Percentiles rank a stretch among this genome's conserved stretches.
These are phyloP conservation scores for Cryptosporidium muris DNA, from an alignment of 169 alveolate genomes.

Conservation along the genomic window DNA sequence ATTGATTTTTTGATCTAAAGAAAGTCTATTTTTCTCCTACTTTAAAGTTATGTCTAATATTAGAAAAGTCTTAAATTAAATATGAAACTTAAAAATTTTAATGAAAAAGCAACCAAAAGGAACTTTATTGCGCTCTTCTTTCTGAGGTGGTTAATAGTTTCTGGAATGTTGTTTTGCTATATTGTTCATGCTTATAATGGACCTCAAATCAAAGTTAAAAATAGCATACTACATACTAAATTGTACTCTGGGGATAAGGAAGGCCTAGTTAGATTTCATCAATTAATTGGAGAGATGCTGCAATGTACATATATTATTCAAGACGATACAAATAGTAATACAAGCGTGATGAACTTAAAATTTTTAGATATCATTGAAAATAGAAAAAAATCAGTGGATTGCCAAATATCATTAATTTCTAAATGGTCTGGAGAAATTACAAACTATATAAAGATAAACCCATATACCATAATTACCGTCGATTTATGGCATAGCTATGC, in stretches of 20 bases:
- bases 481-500: no score
- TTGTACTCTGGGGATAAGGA: conserved; percentile 27
- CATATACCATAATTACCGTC: background rate
- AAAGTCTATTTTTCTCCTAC: background rate
- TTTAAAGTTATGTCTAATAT: conserved; percentile 8
- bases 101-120: background rate
- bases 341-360: conserved; percentile 26
- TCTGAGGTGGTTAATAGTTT: background rate
- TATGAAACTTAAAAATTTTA: conserved; percentile 8
- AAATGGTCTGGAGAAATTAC: conserved; percentile 32
- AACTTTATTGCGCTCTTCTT: background rate
- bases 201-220: conserved; percentile 8
- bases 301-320: conserved; percentile 53
- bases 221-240: background rate
- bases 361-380: conserved; percentile 6
- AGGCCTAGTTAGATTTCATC: conserved; percentile 42
- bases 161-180: background rate
- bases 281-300: conserved; percentile 47
- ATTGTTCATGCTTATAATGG: background rate
- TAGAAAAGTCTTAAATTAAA: conserved; percentile 12
- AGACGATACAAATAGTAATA: background rate
- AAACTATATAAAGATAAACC: conserved; percentile 15
- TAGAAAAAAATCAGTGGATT: conserved; percentile 8
- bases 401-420: conserved; percentile 1
- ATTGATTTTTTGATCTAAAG: conserved; percentile 63